Base-by-base conservation (phyloP, 129 eudicot genomes). In the Chrysanthemum seticuspe region DNA sequence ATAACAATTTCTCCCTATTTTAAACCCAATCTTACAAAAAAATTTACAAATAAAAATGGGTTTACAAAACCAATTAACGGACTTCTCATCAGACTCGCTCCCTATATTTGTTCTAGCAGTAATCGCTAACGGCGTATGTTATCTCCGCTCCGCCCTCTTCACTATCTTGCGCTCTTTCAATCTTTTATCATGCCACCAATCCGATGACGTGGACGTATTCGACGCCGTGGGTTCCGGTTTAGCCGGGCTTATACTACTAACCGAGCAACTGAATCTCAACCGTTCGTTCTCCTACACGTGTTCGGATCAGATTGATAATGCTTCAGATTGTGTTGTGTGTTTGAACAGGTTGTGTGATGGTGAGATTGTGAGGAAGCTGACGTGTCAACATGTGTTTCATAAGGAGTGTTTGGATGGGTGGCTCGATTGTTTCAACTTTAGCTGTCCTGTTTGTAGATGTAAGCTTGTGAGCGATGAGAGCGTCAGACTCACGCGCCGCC, bases 341-440 rank as follows among this genome's bases (percentile, higher is more conserved):
- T 82, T 92, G 85, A 83, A 82, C 85, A 62, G 68, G 69, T 52
- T 92, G 12, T 68, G 48, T 9, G 82, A 87, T 3, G 96, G 98
- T 0, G 96, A 89, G 13, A 80, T 61, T 25, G 89, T 92, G 80
- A 89, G 95, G 21, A 83, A 68, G 83, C 61, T 92, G 7, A 78
- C 82, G 6, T 92, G 98, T 82, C 67, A 82, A 9, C 98, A 92
- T 68, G 95, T 89, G 10, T 92, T 92, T 68, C 98, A 92, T 34
- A 87, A 81, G 81, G 88, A 82, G 47, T 92, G 98, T 63, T 77
- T 92, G 19, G 98, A 92, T 47, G 95, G 96, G 10, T 92, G 98
- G 96, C 83, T 92, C 23, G 84, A 77, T 54, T 86, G 80, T 14
- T 75, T 89, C 47, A 82, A 89, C 72, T 84, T 89, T 58, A 85